Percentiles rank a stretch among this genome's conserved stretches.
phyloP scores from a whole-genome alignment of 2,329 filamentous ascomycete species.

The Claviceps digitariae region DNA sequence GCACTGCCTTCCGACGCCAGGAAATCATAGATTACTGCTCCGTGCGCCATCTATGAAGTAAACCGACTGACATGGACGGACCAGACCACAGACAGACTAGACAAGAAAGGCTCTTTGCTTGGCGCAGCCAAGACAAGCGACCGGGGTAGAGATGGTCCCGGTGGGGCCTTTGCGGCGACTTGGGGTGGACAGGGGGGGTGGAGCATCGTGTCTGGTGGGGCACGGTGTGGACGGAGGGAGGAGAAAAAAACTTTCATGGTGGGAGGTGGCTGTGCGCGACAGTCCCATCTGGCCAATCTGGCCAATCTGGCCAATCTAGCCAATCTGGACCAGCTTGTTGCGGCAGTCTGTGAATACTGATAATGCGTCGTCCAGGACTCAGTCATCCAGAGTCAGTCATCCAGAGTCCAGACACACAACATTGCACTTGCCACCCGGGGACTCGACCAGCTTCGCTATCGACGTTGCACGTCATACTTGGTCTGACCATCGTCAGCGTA shows the following conservation, averaged over 20 bases:
- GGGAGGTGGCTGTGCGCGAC: background rate
- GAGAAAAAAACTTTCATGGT: background rate
- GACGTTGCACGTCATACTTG: background rate
- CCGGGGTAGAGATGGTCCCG: slow-evolving; percentile 1
- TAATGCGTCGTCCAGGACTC: no score
- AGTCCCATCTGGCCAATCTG: background rate
- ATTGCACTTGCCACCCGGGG: background rate
- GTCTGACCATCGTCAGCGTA: background rate
- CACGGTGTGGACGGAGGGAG: background rate
- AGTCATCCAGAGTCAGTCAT: no score
- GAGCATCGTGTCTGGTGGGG: background rate
- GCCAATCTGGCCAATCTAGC: background rate
- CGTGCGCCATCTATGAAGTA: slow-evolving; percentile 1
- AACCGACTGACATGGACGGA: background rate
- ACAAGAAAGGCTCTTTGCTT: background rate
- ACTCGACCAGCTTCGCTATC: background rate
- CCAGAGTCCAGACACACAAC: background rate
- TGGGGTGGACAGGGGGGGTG: background rate
- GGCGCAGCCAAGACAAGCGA: slow-evolving; percentile 2
- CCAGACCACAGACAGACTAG: background rate
- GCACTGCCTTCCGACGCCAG: background rate
- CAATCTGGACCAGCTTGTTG: background rate
- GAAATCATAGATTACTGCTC: background rate
- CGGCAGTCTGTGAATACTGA: background rate
- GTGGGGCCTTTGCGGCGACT: background rate